phyloP scores from a whole-genome alignment of 306 rosid genomes.

The Albizia julibrissin region DNA sequence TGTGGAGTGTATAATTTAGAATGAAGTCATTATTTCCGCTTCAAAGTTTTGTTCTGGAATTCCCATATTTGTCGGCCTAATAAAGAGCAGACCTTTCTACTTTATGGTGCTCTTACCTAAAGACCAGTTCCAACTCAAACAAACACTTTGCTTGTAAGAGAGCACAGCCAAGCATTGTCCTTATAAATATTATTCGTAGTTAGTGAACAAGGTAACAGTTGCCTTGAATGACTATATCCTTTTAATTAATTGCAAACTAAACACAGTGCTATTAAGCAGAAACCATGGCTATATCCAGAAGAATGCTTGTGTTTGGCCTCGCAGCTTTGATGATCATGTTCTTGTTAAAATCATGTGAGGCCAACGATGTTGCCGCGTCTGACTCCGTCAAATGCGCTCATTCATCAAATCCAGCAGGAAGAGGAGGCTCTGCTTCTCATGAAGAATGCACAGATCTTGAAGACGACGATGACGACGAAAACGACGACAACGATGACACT shows the following conservation, averaged over 20 bases:
- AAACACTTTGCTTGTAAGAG: background rate
- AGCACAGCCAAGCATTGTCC: background rate
- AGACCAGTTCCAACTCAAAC: background rate
- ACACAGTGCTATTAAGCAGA: too few relatives aligned
- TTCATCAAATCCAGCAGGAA: background rate
- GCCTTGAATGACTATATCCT: conserved; percentile 25
- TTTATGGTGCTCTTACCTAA: background rate
- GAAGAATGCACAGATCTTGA: conserved; percentile 40
- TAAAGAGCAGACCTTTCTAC: too few relatives aligned
- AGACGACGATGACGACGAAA: conserved; percentile 21
- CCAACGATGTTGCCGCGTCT: background rate
- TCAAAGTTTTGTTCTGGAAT: too few relatives aligned
- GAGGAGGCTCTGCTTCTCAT: background rate
- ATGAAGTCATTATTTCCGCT: too few relatives aligned
- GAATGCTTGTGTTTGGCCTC: conserved; percentile 31
- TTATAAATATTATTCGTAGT: background rate
- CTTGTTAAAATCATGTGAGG: conserved; percentile 17
- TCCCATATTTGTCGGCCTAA: too few relatives aligned
- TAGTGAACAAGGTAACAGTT: background rate
- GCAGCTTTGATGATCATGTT: conserved; percentile 34
- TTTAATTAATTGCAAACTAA: too few relatives aligned
- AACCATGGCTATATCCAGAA: conserved; percentile 21
- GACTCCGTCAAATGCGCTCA: background rate
- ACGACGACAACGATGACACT: conserved; percentile 46
- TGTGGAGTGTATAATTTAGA: too few relatives aligned